Evolutionary conservation across 2,329 filamentous ascomycete species (phyloP).

Genomic region (Microdochium trichocladiopsis): DNA sequence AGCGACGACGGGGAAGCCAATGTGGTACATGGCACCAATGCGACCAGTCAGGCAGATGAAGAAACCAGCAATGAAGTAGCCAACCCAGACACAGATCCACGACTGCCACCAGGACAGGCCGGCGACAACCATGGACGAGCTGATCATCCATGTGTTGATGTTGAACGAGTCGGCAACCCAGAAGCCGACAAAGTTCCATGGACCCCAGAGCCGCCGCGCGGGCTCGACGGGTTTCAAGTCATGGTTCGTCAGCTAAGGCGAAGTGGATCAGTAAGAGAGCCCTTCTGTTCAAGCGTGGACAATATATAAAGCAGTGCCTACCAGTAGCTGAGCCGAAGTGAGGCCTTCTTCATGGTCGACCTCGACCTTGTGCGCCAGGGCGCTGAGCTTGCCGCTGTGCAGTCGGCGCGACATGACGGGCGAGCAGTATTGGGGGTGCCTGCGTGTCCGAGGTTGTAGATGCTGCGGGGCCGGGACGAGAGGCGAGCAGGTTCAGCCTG

Average conservation of each 20-base stretch:
- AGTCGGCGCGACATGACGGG: constrained; percentile 6
- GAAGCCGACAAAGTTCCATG: constrained; percentile 84
- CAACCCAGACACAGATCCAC: constrained; percentile 82
- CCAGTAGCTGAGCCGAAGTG: constrained; percentile 73
- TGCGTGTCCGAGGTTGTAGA: too few relatives aligned
- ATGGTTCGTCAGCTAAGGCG: constrained; percentile 63
- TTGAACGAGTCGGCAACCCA: constrained; percentile 84
- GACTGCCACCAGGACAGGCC: constrained; percentile 90
- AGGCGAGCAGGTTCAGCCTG: background rate
- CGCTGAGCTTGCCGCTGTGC: constrained; percentile 28
- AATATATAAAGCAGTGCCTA: too few relatives aligned
- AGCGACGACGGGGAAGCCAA: constrained; percentile 77
- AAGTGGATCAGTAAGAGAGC: constrained; percentile 2
- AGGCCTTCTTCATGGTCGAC: constrained; percentile 72
- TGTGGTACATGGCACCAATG: constrained; percentile 81
- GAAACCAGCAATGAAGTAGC: constrained; percentile 68
- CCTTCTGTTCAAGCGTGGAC: too few relatives aligned
- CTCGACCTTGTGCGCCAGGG: constrained; percentile 53
- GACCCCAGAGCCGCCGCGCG: constrained; percentile 72
- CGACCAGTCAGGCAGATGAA: constrained; percentile 76
- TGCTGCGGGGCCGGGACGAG: too few relatives aligned
- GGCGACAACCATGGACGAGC: constrained; percentile 69
- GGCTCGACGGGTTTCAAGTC: constrained; percentile 78
- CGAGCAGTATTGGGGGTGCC: too few relatives aligned
- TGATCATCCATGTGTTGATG: constrained; percentile 94